Conservation (phyloP, 805 yeast species). For the Komagataella phaffii region DNA sequence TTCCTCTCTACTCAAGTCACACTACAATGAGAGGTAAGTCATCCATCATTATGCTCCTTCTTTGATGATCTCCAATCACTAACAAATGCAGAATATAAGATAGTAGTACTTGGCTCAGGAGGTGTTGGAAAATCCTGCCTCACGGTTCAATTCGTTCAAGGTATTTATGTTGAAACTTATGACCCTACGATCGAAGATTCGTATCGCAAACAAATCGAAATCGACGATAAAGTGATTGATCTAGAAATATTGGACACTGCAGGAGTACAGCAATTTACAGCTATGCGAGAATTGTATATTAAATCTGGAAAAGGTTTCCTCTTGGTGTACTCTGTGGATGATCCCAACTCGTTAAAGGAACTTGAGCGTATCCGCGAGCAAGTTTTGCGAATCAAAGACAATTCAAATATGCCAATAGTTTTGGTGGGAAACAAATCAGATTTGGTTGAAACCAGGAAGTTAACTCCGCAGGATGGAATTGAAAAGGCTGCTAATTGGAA, state of each 20-base stretch:
- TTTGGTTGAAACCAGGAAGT: constrained; percentile 57
- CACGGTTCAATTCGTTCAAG: constrained; percentile 86
- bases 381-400: constrained; percentile 71
- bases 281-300: constrained; percentile 83
- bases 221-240: constrained; percentile 79
- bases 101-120: constrained; percentile 92
- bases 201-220: constrained; percentile 75
- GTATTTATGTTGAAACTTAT: constrained; percentile 78
- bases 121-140: constrained; percentile 95
- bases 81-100: constrained; percentile 51
- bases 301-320: constrained; percentile 73
- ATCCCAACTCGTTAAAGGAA: constrained; percentile 59
- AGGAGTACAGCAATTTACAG: constrained; percentile 79
- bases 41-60: not conserved
- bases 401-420: constrained; percentile 72
- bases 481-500: constrained; percentile 80
- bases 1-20: not conserved
- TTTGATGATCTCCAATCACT: not conserved
- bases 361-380: constrained; percentile 70
- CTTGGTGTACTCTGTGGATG: constrained; percentile 46
- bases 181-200: constrained; percentile 98
- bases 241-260: constrained; percentile 65
- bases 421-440: constrained; percentile 89
- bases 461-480: constrained; percentile 72
- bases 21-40: not conserved